Percentiles rank a stretch among this genome's conserved stretches.
Conservation (phyloP, 2,329 filamentous ascomycete genomes). For the Chrysoporthe puriensis region DNA sequence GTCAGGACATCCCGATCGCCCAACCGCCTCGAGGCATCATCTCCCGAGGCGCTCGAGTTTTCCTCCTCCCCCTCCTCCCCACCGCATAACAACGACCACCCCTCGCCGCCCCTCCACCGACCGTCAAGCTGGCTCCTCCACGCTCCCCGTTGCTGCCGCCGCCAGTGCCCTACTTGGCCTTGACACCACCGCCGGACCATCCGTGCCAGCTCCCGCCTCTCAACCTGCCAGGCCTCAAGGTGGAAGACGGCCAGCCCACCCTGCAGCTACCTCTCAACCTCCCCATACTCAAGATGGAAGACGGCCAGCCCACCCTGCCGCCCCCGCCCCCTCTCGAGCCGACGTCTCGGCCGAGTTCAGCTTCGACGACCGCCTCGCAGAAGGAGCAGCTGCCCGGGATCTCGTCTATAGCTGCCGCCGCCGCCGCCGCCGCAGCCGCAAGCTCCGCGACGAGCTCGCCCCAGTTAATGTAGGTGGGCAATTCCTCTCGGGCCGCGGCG, state of each 20-base stretch:
- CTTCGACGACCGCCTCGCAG: constrained; percentile 50
- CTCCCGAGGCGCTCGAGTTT: background rate
- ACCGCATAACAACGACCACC: background rate
- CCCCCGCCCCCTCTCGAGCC: constrained; percentile 47
- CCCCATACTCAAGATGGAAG: constrained; percentile 44
- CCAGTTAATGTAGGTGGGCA: constrained; percentile 50
- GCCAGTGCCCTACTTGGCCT: constrained; percentile 27
- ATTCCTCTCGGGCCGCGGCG: no score
- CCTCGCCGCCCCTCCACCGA: constrained; percentile 2
- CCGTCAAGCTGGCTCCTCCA: constrained; percentile 36
- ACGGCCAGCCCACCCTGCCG: constrained; percentile 38
- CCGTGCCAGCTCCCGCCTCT: constrained; percentile 30
- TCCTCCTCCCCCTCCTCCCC: background rate
- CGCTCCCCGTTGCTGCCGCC: constrained; percentile 31
- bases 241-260: constrained; percentile 36
- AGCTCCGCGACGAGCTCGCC: constrained; percentile 44
- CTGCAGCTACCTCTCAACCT: constrained; percentile 32
- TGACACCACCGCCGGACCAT: constrained; percentile 31
- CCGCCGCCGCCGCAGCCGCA: constrained; percentile 16
- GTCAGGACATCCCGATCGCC: background rate
- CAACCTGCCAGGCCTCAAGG: constrained; percentile 43
- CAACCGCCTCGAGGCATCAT: constrained; percentile 7
- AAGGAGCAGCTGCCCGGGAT: constrained; percentile 51
- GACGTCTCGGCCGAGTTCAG: constrained; percentile 54
- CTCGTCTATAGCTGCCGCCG: constrained; percentile 47